phyloP scores from a whole-genome alignment of 306 rosid genomes.

The Quercus rubra region DNA sequence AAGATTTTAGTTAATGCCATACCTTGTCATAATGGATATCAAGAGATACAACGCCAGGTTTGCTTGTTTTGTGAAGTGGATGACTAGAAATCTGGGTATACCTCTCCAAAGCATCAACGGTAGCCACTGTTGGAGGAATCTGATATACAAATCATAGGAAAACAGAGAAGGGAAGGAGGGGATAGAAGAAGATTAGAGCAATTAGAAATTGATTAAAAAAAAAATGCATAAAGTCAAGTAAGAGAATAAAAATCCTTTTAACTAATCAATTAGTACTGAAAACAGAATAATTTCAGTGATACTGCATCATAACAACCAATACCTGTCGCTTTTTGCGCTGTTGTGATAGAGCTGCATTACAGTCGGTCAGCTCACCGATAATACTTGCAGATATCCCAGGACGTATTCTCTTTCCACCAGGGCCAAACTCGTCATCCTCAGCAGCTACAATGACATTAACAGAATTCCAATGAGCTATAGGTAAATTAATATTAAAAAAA shows the following conservation, averaged over 20 bases:
- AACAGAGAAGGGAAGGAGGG: neutral
- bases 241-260: neutral
- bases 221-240: neutral
- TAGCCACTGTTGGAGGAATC: slow-evolving; percentile 85
- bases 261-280: neutral
- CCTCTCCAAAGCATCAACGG: slow-evolving; percentile 72
- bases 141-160: slow-evolving; percentile 27
- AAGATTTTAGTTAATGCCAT: neutral
- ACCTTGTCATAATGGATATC: slow-evolving; percentile 82
- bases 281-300: neutral
- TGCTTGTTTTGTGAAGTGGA: slow-evolving; percentile 93
- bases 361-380: slow-evolving; percentile 77
- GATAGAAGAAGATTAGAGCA: neutral
- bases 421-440: slow-evolving; percentile 64
- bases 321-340: slow-evolving; percentile 91
- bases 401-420: slow-evolving; percentile 55
- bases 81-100: slow-evolving; percentile 97
- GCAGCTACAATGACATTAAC: slow-evolving; percentile 31
- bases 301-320: slow-evolving; percentile 12
- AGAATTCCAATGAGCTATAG: neutral
- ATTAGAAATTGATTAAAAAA: neutral
- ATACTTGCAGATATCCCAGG: slow-evolving; percentile 64
- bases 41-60: slow-evolving; percentile 81
- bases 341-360: slow-evolving; percentile 87
- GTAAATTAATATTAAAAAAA: neutral